phyloP scores from a whole-genome alignment of 139 green algal genomes.

The Chlamydomonas sp. region DNA sequence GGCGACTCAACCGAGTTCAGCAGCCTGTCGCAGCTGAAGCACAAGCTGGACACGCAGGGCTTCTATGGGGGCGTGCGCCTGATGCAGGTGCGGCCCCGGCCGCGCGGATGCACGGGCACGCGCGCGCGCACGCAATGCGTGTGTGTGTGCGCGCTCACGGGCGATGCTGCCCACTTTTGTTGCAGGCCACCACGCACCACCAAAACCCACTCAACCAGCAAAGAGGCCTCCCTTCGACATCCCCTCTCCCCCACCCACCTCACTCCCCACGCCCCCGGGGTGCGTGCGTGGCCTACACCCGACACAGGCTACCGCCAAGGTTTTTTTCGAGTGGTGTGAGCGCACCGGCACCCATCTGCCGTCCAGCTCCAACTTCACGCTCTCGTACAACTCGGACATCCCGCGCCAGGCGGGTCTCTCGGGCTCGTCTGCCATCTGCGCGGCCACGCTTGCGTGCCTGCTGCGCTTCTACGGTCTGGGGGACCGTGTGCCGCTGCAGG shows the following conservation, averaged over 20 bases:
- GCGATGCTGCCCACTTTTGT: no score
- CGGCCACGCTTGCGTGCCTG: constrained; percentile 72
- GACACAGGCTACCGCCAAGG: constrained; percentile 55
- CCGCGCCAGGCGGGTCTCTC: constrained; percentile 75
- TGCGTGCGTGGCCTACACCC: not conserved
- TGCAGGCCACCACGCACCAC: no score
- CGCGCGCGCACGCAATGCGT: no score
- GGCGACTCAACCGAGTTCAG: constrained; percentile 51
- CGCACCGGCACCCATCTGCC: constrained; percentile 38
- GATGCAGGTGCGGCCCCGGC: constrained; percentile 42
- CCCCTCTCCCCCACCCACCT: no score
- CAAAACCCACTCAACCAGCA: no score
- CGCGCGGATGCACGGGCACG: no score
- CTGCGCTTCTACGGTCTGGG: constrained; percentile 57
- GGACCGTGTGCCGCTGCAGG: constrained; percentile 36
- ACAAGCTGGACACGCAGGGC: constrained; percentile 33
- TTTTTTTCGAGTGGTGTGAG: constrained; percentile 58
- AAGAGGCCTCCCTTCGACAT: no score
- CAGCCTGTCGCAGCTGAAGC: constrained; percentile 35
- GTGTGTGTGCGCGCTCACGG: no score
- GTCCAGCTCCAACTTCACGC: constrained; percentile 40
- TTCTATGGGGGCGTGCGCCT: constrained; percentile 79
- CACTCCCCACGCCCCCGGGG: not conserved
- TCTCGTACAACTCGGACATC: constrained; percentile 81
- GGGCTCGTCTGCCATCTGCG: constrained; percentile 78